Evolutionary conservation across 192 early-diverging fungal species (phyloP).

Genomic region (Spinellus fusiger): DNA sequence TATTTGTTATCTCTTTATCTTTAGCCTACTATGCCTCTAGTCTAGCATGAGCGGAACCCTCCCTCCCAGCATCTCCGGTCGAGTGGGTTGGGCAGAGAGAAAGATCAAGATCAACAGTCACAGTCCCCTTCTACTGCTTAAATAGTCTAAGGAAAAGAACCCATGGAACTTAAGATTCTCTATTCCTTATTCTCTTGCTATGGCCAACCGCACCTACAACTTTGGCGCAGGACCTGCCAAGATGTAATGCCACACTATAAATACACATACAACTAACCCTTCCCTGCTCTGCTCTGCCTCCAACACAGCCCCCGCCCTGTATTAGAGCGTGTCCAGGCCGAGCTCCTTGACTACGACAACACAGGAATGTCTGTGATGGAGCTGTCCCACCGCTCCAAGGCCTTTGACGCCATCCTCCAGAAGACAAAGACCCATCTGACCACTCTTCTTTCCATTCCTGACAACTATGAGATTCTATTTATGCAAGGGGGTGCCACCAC

Average conservation of each 20-base stretch:
- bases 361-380: slow-evolving; percentile 92
- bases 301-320: slow-evolving; percentile 57
- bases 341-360: slow-evolving; percentile 76
- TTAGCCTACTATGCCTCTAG: too few relatives aligned
- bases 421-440: slow-evolving; percentile 70
- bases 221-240: slow-evolving; percentile 91
- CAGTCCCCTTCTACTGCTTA: too few relatives aligned
- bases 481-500: slow-evolving; percentile 94
- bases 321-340: slow-evolving; percentile 75
- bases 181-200: not conserved
- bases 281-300: not conserved
- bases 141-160: not conserved
- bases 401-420: slow-evolving; percentile 71
- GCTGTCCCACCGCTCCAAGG: slow-evolving; percentile 86
- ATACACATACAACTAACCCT: not conserved
- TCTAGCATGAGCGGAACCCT: too few relatives aligned
- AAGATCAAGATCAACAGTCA: too few relatives aligned
- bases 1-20: too few relatives aligned
- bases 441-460: slow-evolving; percentile 71
- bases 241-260: slow-evolving; percentile 37
- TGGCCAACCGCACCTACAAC: slow-evolving; percentile 49
- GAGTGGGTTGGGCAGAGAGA: too few relatives aligned
- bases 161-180: not conserved
- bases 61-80: too few relatives aligned
- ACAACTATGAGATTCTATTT: slow-evolving; percentile 87